Base-by-base conservation (phyloP, 768 basidiomycete genomes). In the Tephrocybe sp. region DNA sequence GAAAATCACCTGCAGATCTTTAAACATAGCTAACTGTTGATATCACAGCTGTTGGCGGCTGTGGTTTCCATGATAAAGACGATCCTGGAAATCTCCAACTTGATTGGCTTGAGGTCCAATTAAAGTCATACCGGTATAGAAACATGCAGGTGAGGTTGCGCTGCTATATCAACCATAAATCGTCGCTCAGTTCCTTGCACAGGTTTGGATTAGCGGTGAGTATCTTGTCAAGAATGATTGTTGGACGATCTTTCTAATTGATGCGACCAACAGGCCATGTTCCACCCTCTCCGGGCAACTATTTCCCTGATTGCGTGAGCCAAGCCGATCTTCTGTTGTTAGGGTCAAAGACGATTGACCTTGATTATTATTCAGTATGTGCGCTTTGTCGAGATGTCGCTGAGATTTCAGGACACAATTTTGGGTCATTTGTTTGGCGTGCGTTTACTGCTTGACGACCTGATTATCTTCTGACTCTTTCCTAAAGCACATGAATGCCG, bases 21-120 rank as follows among this genome's bases (percentile, higher is more conserved):
- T 25, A 35, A 35, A 41, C 26, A 47, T 61, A 18, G 22, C 42
- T 61, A 44, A 61, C 34, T n/a, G 21, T 44, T 22, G 45, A 24
- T 28, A 40, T 32, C n/a, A 15, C 55, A 92, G 91, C 85, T 56
- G 88, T 90, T 34, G 78, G 82, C 57, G 91, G 91, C 13, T 93
- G 92, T 62, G 69, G 70, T 47, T 83, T 74, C 59, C 68, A 66
- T 34, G 80, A 83, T 27, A 74, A 71, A 16, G 76, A 81, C 25
- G 92, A 96, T 64, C 89, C 93, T n/a, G 93, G 93, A 39, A 91
- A 91, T 55, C 73, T 92, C 21, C 76, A 97, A 62, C 76, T 95
- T 57, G 88, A 92, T 65, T 97, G 93, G 93, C 74, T 97, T 11
- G 90, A 91, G 52, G 89, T 89, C 2, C 92, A 93, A 66, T 72